phyloP scores from a whole-genome alignment of 495 filamentous ascomycete species.

The Lasiosphaeriaceae sp. region DNA sequence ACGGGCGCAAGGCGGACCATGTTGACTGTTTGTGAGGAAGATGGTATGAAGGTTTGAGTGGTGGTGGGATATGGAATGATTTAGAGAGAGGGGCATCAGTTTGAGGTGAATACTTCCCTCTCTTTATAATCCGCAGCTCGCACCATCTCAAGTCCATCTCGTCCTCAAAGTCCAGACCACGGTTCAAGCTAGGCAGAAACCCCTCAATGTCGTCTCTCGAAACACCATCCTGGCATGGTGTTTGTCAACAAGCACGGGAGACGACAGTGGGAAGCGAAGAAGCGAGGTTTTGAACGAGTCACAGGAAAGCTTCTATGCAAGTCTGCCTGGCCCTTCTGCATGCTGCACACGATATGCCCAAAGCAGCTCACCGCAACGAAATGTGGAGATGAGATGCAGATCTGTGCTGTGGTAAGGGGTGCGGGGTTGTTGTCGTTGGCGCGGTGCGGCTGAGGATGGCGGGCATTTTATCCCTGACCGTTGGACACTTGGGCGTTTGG shows the following conservation, averaged over 20 bases:
- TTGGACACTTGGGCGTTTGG: not conserved
- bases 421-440: not conserved
- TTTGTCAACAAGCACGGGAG: not conserved
- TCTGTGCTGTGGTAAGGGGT: not conserved
- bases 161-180: not conserved
- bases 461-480: conserved; percentile 14
- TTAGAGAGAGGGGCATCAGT: not conserved
- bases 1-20: conserved; percentile 41
- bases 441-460: not conserved
- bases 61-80: not conserved
- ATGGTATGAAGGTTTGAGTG: not conserved
- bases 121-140: not conserved
- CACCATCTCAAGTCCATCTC: not conserved
- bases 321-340: not conserved
- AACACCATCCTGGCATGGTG: not conserved
- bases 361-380: conserved; percentile 13
- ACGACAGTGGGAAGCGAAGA: not conserved
- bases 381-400: conserved; percentile 11
- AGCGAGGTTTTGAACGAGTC: not conserved
- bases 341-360: not conserved
- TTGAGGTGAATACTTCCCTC: not conserved
- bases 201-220: not conserved
- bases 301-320: not conserved
- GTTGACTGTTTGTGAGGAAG: conserved; percentile 4
- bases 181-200: not conserved